These are phyloP conservation scores for Leishmania turanica DNA, from an alignment of 208 protist species.

Conservation along the genomic window DNA sequence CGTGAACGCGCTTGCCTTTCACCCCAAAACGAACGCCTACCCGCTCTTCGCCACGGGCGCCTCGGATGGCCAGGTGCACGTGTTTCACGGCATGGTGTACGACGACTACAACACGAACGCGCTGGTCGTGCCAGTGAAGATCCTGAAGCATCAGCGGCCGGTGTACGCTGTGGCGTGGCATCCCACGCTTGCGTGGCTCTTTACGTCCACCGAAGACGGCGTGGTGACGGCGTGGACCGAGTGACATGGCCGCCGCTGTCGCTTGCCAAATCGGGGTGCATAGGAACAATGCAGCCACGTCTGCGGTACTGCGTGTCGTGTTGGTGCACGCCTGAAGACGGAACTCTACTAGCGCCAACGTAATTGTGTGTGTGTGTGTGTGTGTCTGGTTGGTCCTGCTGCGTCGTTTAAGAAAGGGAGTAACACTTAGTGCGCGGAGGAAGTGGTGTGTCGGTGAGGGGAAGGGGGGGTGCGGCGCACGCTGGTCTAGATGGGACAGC, in stretches of 20 bases:
- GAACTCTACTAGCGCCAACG: neutral
- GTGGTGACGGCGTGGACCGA: constrained; percentile 94
- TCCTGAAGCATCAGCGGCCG: constrained; percentile 94
- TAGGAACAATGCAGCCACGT: neutral
- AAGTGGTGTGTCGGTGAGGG: neutral
- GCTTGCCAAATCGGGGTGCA: neutral
- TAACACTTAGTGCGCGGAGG: neutral
- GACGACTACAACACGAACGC: constrained; percentile 98
- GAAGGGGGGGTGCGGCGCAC: neutral
- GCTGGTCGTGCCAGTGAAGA: constrained; percentile 99
- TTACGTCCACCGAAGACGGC: constrained; percentile 97
- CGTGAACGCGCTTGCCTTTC: constrained; percentile 92
- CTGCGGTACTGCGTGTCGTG: neutral
- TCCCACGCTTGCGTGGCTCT: constrained; percentile 99
- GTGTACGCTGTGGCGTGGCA: constrained; percentile 97
- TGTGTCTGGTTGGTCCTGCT: neutral
- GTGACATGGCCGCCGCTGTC: constrained; percentile 18
- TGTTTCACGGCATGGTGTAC: constrained; percentile 97
- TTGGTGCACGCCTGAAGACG: neutral
- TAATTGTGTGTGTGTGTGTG: constrained; percentile 3
- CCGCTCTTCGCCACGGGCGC: constrained; percentile 97
- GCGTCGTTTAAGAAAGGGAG: neutral
- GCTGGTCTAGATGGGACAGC: neutral
- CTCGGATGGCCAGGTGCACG: constrained; percentile 96
- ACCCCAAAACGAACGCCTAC: constrained; percentile 88